Evolutionary conservation across 2,329 filamentous ascomycete genomes (phyloP).

Genomic region (Penicillium vulpinum): DNA sequence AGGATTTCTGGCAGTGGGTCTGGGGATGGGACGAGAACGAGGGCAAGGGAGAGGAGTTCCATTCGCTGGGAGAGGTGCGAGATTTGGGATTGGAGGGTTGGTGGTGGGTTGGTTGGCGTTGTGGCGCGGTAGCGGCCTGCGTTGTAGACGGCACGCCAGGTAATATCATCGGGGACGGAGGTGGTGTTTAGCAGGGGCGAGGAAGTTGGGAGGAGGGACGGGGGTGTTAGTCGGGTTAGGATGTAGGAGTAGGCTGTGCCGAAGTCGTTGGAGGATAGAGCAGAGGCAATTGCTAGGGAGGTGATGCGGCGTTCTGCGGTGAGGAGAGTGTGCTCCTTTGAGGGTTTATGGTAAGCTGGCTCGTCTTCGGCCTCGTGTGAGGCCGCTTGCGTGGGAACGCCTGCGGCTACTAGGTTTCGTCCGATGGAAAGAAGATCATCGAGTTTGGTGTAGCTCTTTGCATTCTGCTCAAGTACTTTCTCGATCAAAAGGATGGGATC

Average conservation of each 20-base stretch:
- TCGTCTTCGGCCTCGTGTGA: slow-evolving; percentile 21
- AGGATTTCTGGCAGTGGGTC: slow-evolving; percentile 61
- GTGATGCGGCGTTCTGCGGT: slow-evolving; percentile 50
- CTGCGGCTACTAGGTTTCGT: slow-evolving; percentile 56
- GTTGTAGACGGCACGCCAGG: slow-evolving; percentile 64
- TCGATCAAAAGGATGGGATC: slow-evolving; percentile 61
- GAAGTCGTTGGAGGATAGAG: slow-evolving; percentile 47
- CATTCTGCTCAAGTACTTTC: slow-evolving; percentile 63
- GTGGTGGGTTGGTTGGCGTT: slow-evolving; percentile 28
- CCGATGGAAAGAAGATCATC: slow-evolving; percentile 65
- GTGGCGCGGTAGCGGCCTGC: slow-evolving; percentile 57
- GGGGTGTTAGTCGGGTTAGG: slow-evolving; percentile 55
- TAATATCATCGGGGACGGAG: slow-evolving; percentile 54
- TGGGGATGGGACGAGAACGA: slow-evolving; percentile 59
- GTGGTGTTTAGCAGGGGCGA: slow-evolving; percentile 29
- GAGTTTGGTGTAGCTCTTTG: slow-evolving; percentile 62
- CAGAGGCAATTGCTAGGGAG: slow-evolving; percentile 48
- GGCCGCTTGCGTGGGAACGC: slow-evolving; percentile 34
- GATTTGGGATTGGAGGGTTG: slow-evolving; percentile 46
- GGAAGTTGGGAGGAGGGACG: slow-evolving; percentile 34
- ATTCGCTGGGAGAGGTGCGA: slow-evolving; percentile 62
- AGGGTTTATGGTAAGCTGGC: slow-evolving; percentile 9
- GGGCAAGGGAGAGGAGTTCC: slow-evolving; percentile 63
- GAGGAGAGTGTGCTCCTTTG: slow-evolving; percentile 31
- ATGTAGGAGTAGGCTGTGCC: slow-evolving; percentile 69